These are phyloP conservation scores for Chloromonas sp. DNA, from an alignment of 163 green algal species.

Conservation along the genomic window DNA sequence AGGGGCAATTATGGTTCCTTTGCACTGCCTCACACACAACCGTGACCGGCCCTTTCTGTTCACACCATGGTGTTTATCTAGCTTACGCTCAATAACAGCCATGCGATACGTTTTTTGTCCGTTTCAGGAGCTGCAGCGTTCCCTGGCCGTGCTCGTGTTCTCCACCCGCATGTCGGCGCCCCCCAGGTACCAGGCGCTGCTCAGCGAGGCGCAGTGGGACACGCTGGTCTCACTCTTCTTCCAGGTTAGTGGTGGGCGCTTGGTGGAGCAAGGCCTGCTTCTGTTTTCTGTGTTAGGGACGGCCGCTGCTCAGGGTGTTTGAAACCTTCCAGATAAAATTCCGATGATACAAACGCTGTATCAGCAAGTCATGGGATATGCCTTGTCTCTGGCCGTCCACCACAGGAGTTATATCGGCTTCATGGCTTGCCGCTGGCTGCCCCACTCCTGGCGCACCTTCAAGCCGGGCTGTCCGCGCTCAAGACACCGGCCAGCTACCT, in stretches of 20 bases:
- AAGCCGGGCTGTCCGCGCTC: conserved; percentile 33
- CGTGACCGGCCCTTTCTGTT: too few species aligned
- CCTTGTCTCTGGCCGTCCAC: too few species aligned
- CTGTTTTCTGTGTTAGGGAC: neutral
- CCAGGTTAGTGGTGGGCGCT: neutral
- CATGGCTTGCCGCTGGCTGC: conserved; percentile 69
- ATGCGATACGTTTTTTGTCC: too few species aligned
- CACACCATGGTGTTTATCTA: too few species aligned
- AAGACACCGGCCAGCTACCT: conserved; percentile 13
- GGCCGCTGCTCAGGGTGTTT: too few species aligned
- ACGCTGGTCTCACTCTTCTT: neutral
- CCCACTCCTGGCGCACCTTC: conserved; percentile 77
- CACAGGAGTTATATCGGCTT: conserved; percentile 72
- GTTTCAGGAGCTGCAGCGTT: conserved; percentile 73
- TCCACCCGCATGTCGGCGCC: neutral
- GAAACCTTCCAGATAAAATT: too few species aligned
- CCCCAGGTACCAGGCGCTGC: neutral
- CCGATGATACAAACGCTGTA: too few species aligned
- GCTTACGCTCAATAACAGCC: too few species aligned
- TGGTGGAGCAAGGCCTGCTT: neutral
- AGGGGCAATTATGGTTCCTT: too few species aligned
- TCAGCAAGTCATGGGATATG: too few species aligned
- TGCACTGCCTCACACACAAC: too few species aligned
- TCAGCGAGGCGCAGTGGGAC: neutral
- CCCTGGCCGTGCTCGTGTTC: conserved; percentile 73